A percentile compares a stretch with the other conserved stretches of the same genome.
phyloP scores from a whole-genome alignment of 1,139 yeast genomes.

The Martiniozyma asiatica region DNA sequence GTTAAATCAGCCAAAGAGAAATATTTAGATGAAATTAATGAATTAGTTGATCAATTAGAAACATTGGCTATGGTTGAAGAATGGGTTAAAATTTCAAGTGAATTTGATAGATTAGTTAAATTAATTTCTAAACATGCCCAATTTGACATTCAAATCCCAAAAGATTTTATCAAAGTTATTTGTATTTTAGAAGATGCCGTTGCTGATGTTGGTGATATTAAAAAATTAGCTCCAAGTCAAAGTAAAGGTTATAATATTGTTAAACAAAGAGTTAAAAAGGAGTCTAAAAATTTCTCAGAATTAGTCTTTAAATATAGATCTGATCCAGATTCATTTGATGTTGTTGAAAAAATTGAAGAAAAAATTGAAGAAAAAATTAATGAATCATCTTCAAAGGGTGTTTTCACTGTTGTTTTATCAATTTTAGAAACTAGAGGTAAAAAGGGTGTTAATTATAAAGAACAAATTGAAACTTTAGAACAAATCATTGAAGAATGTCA shows the following conservation, averaged over 20 bases:
- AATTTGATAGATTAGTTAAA: conserved; percentile 69
- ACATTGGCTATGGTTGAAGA: conserved; percentile 58
- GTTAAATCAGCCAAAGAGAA: conserved; percentile 93
- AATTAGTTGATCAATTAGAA: conserved; percentile 56
- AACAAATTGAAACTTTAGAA: conserved; percentile 67
- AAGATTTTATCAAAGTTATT: conserved; percentile 54
- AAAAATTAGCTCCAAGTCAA: conserved; percentile 71
- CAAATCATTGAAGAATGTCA: conserved; percentile 40
- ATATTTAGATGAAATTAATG: conserved; percentile 74
- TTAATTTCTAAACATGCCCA: conserved; percentile 57
- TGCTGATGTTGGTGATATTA: conserved; percentile 46
- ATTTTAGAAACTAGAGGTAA: conserved; percentile 91
- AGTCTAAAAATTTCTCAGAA: conserved; percentile 52
- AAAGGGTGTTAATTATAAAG: conserved; percentile 77
- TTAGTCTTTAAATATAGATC: conserved; percentile 50
- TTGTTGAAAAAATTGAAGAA: conserved; percentile 17
- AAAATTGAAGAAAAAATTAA: conserved; percentile 18
- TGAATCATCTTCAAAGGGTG: conserved; percentile 22
- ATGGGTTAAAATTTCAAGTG: conserved; percentile 68
- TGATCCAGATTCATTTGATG: conserved; percentile 55
- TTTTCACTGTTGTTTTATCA: conserved; percentile 63
- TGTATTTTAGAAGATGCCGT: conserved; percentile 66
- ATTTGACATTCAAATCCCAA: conserved; percentile 64
- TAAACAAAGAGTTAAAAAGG: conserved; percentile 82
- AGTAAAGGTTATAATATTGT: conserved; percentile 81